Conservation (phyloP, 768 basidiomycete genomes). For the Lentinula raphanica region DNA sequence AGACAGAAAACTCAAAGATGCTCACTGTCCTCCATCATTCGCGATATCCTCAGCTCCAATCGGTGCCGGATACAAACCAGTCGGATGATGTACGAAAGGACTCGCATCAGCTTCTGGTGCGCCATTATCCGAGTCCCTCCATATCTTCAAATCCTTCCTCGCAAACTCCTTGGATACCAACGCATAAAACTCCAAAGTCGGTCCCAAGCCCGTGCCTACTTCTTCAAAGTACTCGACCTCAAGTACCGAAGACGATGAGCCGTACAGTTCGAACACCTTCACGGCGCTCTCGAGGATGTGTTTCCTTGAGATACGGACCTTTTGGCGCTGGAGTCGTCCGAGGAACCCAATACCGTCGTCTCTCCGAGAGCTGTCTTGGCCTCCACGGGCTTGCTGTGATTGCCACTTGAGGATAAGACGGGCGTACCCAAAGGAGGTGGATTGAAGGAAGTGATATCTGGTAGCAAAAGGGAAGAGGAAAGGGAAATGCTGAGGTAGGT, state of each 20-base stretch:
- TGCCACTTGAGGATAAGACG: conserved; percentile 94
- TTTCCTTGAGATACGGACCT: conserved; percentile 92
- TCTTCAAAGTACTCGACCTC: conserved; percentile 99
- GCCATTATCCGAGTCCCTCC: conserved; percentile 78
- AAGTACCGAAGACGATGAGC: conserved; percentile 86
- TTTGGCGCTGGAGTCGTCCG: conserved; percentile 89
- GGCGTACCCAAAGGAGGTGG: conserved; percentile 95
- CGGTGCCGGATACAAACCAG: conserved; percentile 86
- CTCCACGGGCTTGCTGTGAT: conserved; percentile 68
- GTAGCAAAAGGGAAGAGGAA: conserved; percentile 99
- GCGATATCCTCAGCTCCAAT: conserved; percentile 62
- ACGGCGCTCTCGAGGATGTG: conserved; percentile 94
- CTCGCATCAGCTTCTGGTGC: conserved; percentile 28
- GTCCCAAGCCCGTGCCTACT: conserved; percentile 95
- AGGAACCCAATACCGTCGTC: conserved; percentile 92
- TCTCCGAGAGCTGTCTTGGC: conserved; percentile 72
- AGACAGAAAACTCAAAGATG: conserved; percentile 9
- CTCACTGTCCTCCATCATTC: conserved; percentile 74
- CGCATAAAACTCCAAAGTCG: conserved; percentile 98
- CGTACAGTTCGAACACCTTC: conserved; percentile 95
- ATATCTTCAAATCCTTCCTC: conserved; percentile 78
- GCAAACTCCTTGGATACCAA: conserved; percentile 95
- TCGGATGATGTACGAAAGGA: conserved; percentile 76
- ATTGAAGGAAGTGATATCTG: conserved; percentile 94
- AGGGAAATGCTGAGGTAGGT: conserved; percentile 93